phyloP scores from a whole-genome alignment of 805 yeast species.

The Teunomyces cretensis region DNA sequence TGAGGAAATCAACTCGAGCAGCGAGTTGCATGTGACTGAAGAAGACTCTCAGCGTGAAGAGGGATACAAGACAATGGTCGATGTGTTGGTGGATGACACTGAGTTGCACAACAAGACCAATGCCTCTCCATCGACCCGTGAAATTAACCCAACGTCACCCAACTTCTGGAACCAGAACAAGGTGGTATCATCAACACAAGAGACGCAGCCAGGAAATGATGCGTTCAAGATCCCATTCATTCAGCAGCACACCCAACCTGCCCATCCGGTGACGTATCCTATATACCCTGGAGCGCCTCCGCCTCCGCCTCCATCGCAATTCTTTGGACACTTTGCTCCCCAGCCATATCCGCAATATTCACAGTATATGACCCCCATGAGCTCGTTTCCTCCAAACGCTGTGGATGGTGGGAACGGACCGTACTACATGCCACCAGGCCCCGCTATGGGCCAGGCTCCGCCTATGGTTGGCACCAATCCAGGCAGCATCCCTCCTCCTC shows the following conservation, averaged over 20 bases:
- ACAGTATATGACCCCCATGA: constrained; percentile 2
- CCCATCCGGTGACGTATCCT: background rate
- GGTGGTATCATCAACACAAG: background rate
- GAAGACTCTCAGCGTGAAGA: constrained; percentile 9
- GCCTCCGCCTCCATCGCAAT: background rate
- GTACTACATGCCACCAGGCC: background rate
- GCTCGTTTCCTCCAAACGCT: background rate
- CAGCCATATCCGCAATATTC: constrained; percentile 7
- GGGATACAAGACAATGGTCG: constrained; percentile 18
- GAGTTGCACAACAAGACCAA: background rate
- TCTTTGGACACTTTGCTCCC: background rate
- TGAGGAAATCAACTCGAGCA: constrained; percentile 5
- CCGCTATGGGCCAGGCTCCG: background rate
- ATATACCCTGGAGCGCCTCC: background rate
- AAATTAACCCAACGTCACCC: background rate
- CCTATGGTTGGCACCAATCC: background rate
- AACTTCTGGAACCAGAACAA: background rate
- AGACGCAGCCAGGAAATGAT: background rate
- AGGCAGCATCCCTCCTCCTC: background rate
- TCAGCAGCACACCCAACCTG: background rate
- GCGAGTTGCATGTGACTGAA: background rate
- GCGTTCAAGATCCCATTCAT: constrained; percentile 1
- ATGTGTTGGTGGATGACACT: constrained; percentile 13
- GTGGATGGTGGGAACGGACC: background rate
- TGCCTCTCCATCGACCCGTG: no score